Base-by-base conservation (phyloP, 768 basidiomycete genomes). In the Holtermanniella nyarrowii region DNA sequence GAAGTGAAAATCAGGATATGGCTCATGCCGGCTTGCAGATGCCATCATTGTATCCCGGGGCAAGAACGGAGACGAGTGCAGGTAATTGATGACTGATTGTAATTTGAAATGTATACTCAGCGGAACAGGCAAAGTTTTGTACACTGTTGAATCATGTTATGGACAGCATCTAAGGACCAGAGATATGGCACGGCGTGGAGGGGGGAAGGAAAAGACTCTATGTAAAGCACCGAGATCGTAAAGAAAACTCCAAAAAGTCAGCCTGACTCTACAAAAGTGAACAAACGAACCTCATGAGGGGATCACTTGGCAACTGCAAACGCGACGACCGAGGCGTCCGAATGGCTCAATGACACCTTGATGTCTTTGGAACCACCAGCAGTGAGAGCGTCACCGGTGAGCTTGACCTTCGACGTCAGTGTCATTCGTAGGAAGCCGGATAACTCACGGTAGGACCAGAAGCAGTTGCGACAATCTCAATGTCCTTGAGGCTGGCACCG, bases 401-500 rank as follows among this genome's bases (percentile, higher is more conserved):
- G 59, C 50, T 68, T 65, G 44, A 71, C 62, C 53, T 58, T 41
- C 18, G 47, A 48, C 18, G 21, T n/a, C 16, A 13, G 31, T 22
- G 5, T 39, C 10, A 27, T 37, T 11, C 21, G 45, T 13, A 25
- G 20, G 21, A 16, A 14, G 4, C 86, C 87, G 60, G 85, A 81
- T 20, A 91, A 49, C 62, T 74, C 37, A 93, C 86, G 10, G 76
- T 77, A 1, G 93, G 93, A 22, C 91, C 91, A n/a, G 77, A 76
- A 41, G 76, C 76, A 13, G 73, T 61, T 43, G 85, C 82, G 53
- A 93, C 76, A 62, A 97, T 90, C 72, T 97, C 95, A 54, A 99
- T 97, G 58, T 97, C 91, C 73, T 86, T 86, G 84, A 97, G 84
- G n/a, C 84, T 77, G 16, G 95, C 91, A 4, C 80, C 86, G 11